Base-by-base conservation (phyloP, 2,329 filamentous ascomycete species). In the Fusarium pilosicola region DNA sequence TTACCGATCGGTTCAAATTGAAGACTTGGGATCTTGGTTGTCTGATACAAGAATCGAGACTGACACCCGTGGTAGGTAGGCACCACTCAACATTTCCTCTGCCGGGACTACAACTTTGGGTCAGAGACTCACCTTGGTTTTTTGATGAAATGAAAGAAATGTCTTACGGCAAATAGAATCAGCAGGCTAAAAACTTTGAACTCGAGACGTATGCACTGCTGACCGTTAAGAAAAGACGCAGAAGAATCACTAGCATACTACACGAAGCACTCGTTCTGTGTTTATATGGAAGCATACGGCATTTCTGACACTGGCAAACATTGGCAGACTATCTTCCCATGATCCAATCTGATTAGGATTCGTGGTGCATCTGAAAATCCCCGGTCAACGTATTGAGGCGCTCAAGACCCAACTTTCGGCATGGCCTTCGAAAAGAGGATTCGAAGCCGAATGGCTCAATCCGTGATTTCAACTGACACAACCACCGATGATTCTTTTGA, bases 391-490 rank as follows among this genome's bases (percentile, higher is more conserved):
- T 6, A n/a, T 36, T 65, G n/a, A 28, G n/a, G 39, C 15, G 26
- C 18, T 28, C 7, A 11, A 14, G 51, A 26, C 20, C n/a, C 24
- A 58, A 36, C 28, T 14, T 54, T 44, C 20, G 32, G 14, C 11
- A 78, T 77, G 74, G 51, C 51, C 24, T 51, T 36, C 32, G 65
- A 68, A 24, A 68, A 45, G 39, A 71, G 45, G 30, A 32, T 45
- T 14, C 69, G 72, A 26, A 42, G 48, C 17, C 70, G 38, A 22
- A 62, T 54, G 36, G 28, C 45, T 34, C 73, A 60, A 18, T 36
- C 51, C 15, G 28, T 52, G 28, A 22, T 38, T 22, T 70, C 44
- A 12, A 66, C 68, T 30, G 61, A 71, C 26, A 30, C 32, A 38
- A 58, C 48, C 32, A 59, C 54, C 30, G 68, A 73, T 42, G 65